phyloP scores from a whole-genome alignment of 2,329 filamentous ascomycete species.

The Clonostachys byssicola region DNA sequence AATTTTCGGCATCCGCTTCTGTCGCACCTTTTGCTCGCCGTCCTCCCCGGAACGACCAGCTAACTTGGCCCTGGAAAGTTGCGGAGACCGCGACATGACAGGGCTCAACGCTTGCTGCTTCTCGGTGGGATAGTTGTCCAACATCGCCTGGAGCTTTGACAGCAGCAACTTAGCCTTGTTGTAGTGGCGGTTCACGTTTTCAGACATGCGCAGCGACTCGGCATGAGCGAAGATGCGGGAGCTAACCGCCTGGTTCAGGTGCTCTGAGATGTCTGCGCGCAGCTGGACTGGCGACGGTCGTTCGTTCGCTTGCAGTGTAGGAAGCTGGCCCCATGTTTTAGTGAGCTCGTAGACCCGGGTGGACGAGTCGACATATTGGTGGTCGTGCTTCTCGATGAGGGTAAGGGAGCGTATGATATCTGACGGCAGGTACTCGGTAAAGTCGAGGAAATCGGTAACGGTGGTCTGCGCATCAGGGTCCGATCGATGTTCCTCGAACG shows the following conservation, averaged over 20 bases:
- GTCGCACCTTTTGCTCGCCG: constrained; percentile 34
- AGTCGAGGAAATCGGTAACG: constrained; percentile 67
- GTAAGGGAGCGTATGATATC: constrained; percentile 64
- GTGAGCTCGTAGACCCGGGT: constrained; percentile 51
- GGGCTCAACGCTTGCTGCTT: constrained; percentile 42
- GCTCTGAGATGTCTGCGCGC: constrained; percentile 56
- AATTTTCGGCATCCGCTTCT: constrained; percentile 42
- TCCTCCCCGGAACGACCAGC: constrained; percentile 35
- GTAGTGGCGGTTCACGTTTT: constrained; percentile 60
- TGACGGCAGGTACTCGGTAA: constrained; percentile 65
- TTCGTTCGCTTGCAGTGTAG: constrained; percentile 38
- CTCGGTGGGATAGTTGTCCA: constrained; percentile 54
- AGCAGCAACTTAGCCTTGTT: constrained; percentile 55
- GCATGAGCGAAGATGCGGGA: constrained; percentile 56
- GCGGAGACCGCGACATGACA: constrained; percentile 47
- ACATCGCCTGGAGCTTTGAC: constrained; percentile 54
- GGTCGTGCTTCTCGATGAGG: constrained; percentile 60
- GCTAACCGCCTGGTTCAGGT: constrained; percentile 47
- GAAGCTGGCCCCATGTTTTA: constrained; percentile 51
- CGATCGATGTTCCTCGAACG: constrained; percentile 39
- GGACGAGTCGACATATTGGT: constrained; percentile 52
- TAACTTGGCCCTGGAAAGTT: constrained; percentile 44
- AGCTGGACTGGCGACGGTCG: constrained; percentile 45
- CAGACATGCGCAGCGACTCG: constrained; percentile 59
- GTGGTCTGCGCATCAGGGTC: constrained; percentile 67